Percentiles rank a stretch among this genome's conserved stretches.
phyloP scores from a whole-genome alignment of 805 yeast species.

The Zygosaccharomyces bisporus region DNA sequence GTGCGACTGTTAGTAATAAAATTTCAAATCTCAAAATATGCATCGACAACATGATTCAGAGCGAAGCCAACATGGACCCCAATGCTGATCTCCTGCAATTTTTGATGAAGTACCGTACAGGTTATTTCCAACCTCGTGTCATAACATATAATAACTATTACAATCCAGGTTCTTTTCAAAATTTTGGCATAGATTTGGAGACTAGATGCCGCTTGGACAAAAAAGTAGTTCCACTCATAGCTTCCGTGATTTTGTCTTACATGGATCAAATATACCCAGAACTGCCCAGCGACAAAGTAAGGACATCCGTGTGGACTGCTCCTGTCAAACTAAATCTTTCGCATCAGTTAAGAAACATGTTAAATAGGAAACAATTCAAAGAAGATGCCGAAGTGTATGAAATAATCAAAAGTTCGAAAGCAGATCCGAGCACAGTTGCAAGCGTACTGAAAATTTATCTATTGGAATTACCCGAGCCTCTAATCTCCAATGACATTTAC shows the following conservation, averaged over 20 bases:
- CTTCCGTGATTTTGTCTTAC: slow-evolving; percentile 58
- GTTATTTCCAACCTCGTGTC: slow-evolving; percentile 69
- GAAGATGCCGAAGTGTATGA: slow-evolving; percentile 37
- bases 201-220: slow-evolving; percentile 67
- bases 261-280: slow-evolving; percentile 72
- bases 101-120: slow-evolving; percentile 66
- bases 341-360: slow-evolving; percentile 55
- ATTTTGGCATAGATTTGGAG: slow-evolving; percentile 76
- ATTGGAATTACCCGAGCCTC: slow-evolving; percentile 74
- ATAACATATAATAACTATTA: slow-evolving; percentile 76
- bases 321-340: slow-evolving; percentile 58
- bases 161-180: slow-evolving; percentile 60
- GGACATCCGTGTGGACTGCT: slow-evolving; percentile 65
- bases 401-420: slow-evolving; percentile 32
- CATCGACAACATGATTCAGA: slow-evolving; percentile 57
- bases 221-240: slow-evolving; percentile 64
- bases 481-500: slow-evolving; percentile 60
- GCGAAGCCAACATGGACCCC: slow-evolving; percentile 72
- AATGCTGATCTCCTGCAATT: slow-evolving; percentile 61
- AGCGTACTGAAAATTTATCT: slow-evolving; percentile 68
- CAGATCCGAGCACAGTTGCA: slow-evolving; percentile 57
- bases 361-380: slow-evolving; percentile 38
- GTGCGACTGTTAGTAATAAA: slow-evolving; percentile 60
- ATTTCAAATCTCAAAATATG: slow-evolving; percentile 54
- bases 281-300: slow-evolving; percentile 60